Evolutionary conservation across 495 filamentous ascomycete genomes (phyloP).

Genomic region (Usnea hakonensis): DNA sequence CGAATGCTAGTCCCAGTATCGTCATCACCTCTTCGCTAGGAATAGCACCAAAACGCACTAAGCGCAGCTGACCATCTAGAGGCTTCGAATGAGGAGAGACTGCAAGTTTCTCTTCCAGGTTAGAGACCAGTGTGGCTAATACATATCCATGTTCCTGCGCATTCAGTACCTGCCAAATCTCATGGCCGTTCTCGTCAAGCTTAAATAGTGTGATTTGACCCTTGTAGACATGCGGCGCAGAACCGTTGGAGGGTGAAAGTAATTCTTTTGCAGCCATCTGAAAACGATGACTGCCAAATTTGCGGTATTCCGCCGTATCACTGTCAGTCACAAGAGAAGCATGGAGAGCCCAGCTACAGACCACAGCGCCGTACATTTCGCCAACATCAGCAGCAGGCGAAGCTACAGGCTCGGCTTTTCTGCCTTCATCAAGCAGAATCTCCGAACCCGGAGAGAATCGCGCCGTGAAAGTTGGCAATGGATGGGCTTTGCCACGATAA

Average conservation of each 20-base stretch:
- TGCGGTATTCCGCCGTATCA: slow-evolving; percentile 70
- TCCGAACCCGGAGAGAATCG: slow-evolving; percentile 59
- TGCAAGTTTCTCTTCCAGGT: slow-evolving; percentile 69
- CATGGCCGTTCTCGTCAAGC: slow-evolving; percentile 21
- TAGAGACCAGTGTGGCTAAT: slow-evolving; percentile 63
- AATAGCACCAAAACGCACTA: slow-evolving; percentile 67
- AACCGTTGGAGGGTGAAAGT: slow-evolving; percentile 51
- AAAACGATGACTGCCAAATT: slow-evolving; percentile 68
- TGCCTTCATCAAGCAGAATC: slow-evolving; percentile 35
- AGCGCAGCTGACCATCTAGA: slow-evolving; percentile 55
- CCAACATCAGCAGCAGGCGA: slow-evolving; percentile 19
- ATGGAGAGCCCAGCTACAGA: slow-evolving; percentile 82
- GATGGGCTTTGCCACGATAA: slow-evolving; percentile 42
- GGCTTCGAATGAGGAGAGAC: slow-evolving; percentile 65
- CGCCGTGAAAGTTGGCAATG: slow-evolving; percentile 46
- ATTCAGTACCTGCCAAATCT: slow-evolving; percentile 29
- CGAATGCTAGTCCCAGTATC: slow-evolving; percentile 69
- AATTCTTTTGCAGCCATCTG: slow-evolving; percentile 72
- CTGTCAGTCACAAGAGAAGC: slow-evolving; percentile 80
- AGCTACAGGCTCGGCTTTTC: slow-evolving; percentile 25
- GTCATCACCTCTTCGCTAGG: slow-evolving; percentile 57
- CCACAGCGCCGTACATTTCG: slow-evolving; percentile 65
- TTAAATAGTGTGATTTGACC: slow-evolving; percentile 46
- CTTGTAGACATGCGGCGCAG: slow-evolving; percentile 58
- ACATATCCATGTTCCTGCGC: slow-evolving; percentile 59